These are phyloP conservation scores for Euphorbia celastroides DNA, from an alignment of 441 rosid genomes.

Conservation along the genomic window DNA sequence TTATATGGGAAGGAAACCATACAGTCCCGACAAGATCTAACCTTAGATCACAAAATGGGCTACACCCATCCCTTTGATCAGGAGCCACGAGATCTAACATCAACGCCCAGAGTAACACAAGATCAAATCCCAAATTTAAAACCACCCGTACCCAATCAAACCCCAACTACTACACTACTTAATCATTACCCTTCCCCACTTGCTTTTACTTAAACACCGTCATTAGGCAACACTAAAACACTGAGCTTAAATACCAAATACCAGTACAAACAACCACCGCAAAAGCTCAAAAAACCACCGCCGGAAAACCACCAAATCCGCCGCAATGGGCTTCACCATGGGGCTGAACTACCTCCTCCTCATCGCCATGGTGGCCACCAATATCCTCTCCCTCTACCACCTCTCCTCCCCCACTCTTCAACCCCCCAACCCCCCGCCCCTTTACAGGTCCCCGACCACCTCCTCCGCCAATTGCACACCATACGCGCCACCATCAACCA, in stretches of 20 bases:
- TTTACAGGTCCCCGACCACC: conserved; percentile 64
- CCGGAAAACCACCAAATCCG: neutral
- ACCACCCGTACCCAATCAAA: neutral
- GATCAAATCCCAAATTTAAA: neutral
- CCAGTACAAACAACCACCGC: neutral
- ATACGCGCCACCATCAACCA: conserved; percentile 90
- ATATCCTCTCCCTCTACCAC: conserved; percentile 88
- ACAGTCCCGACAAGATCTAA: neutral
- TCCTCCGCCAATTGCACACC: conserved; percentile 67
- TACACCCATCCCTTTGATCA: neutral
- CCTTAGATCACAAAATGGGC: neutral
- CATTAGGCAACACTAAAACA: neutral
- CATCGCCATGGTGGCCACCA: conserved; percentile 93
- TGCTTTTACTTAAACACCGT: neutral
- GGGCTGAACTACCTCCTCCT: conserved; percentile 72
- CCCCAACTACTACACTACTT: neutral
- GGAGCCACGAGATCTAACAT: neutral
- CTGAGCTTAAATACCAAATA: neutral
- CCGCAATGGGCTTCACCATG: conserved; percentile 68
- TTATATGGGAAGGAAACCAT: neutral
- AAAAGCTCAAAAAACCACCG: neutral
- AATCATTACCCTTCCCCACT: neutral
- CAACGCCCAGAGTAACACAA: neutral
- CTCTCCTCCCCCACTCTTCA: conserved; percentile 71
- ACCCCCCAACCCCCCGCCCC: conserved; percentile 44